Percentiles rank a stretch among this genome's conserved stretches.
phyloP scores from a whole-genome alignment of 1,139 yeast genomes.

The Yarrowia galli region DNA sequence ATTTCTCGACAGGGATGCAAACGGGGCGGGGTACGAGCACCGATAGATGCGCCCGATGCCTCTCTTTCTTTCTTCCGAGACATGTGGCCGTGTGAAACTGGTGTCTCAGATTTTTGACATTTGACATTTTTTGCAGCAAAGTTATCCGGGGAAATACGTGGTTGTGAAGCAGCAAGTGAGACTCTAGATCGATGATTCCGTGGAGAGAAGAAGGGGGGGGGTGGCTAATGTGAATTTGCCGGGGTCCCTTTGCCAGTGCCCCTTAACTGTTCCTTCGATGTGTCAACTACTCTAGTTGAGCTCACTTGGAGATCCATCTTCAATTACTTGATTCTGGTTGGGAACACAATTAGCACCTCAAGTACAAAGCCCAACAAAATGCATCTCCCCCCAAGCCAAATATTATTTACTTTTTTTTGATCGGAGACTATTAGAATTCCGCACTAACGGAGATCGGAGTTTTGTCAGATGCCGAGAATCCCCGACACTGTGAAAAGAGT shows the following conservation, averaged over 20 bases:
- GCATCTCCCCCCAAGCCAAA: too few relatives aligned
- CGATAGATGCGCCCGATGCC: neutral
- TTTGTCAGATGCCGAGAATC: too few relatives aligned
- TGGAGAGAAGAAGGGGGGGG: neutral
- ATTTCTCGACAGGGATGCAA: neutral
- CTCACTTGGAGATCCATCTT: too few relatives aligned
- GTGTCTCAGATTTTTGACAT: neutral
- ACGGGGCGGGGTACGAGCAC: conserved; percentile 11
- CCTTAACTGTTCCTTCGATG: neutral
- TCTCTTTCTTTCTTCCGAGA: neutral
- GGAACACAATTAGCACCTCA: too few relatives aligned
- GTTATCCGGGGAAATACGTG: conserved; percentile 30
- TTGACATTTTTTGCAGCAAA: neutral
- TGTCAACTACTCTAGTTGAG: too few relatives aligned
- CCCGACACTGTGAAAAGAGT: too few relatives aligned
- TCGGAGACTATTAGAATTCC: too few relatives aligned
- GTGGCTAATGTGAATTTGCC: too few relatives aligned
- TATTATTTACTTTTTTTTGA: too few relatives aligned
- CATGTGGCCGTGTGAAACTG: neutral
- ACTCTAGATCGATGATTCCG: neutral
- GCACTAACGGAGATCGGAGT: too few relatives aligned
- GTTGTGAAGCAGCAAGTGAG: neutral
- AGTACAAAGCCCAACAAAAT: too few relatives aligned
- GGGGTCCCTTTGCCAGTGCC: neutral
- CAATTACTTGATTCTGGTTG: too few relatives aligned